phyloP scores from a whole-genome alignment of 2,329 filamentous ascomycete species.

The Xylaria arbuscula region DNA sequence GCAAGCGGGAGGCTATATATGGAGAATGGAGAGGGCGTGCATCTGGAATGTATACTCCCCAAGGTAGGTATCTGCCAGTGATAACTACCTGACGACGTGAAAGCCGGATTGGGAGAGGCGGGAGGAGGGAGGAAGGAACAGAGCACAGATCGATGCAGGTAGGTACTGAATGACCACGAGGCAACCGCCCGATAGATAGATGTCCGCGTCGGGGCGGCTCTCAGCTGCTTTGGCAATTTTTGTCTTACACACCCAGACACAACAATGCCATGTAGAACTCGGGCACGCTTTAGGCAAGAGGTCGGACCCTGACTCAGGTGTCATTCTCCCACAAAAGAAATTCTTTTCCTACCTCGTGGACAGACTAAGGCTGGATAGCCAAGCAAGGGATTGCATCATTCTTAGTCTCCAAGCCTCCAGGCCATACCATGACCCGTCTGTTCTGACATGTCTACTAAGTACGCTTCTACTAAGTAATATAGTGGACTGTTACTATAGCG shows the following conservation, averaged over 20 bases:
- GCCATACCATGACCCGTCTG: too few species aligned
- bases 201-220: constrained; percentile 12
- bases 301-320: neutral
- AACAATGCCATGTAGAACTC: neutral
- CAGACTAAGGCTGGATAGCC: neutral
- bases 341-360: neutral
- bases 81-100: neutral
- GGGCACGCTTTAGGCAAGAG: neutral
- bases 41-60: neutral
- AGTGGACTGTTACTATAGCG: too few species aligned
- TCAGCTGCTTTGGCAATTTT: neutral
- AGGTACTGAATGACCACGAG: constrained; percentile 2
- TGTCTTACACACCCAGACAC: neutral
- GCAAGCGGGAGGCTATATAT: constrained; percentile 1
- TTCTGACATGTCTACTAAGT: too few species aligned
- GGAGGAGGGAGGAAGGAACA: constrained; percentile 5
- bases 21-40: neutral
- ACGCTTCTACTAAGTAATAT: too few species aligned
- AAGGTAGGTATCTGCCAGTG: neutral
- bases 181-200: constrained; percentile 9
- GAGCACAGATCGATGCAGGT: constrained; percentile 7
- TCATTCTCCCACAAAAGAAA: neutral
- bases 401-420: neutral
- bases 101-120: neutral
- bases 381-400: constrained; percentile 17